phyloP scores from a whole-genome alignment of 495 filamentous ascomycete genomes.

The Chaetomium cochliodes region DNA sequence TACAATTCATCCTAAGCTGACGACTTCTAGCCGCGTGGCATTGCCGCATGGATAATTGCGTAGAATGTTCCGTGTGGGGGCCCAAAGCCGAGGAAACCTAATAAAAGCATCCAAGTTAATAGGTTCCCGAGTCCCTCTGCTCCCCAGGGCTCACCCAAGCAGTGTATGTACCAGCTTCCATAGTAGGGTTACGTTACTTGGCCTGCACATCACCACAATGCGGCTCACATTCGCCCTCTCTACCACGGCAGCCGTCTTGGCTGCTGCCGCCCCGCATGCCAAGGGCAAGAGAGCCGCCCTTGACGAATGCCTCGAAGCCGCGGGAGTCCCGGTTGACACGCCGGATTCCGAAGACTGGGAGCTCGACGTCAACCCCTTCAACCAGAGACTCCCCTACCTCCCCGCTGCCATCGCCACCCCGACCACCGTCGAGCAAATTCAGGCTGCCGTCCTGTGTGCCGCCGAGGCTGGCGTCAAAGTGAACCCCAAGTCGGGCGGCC shows the following conservation, averaged over 20 bases:
- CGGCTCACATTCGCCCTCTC: background rate
- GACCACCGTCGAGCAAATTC: constrained; percentile 42
- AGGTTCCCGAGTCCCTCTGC: background rate
- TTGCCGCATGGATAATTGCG: background rate
- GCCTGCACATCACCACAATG: background rate
- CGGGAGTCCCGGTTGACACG: constrained; percentile 36
- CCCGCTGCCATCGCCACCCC: constrained; percentile 42
- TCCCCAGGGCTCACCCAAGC: background rate
- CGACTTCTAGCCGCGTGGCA: background rate
- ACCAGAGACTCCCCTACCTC: constrained; percentile 24
- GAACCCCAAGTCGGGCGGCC: constrained; percentile 46
- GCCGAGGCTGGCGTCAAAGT: constrained; percentile 44
- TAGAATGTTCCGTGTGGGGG: background rate
- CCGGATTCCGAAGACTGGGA: constrained; percentile 42
- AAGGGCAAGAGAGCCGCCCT: constrained; percentile 32
- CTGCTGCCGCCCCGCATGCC: constrained; percentile 23
- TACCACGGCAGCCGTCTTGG: constrained; percentile 16
- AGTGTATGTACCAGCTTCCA: no score
- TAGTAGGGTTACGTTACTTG: no score
- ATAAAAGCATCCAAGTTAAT: background rate
- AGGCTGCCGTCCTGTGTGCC: constrained; percentile 45
- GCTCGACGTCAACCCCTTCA: constrained; percentile 42
- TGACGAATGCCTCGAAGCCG: constrained; percentile 43
- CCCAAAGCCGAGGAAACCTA: background rate
- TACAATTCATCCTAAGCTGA: background rate